Conservation (phyloP, 352 stramenopile species). For the Phytophthora pseudosyringae region DNA sequence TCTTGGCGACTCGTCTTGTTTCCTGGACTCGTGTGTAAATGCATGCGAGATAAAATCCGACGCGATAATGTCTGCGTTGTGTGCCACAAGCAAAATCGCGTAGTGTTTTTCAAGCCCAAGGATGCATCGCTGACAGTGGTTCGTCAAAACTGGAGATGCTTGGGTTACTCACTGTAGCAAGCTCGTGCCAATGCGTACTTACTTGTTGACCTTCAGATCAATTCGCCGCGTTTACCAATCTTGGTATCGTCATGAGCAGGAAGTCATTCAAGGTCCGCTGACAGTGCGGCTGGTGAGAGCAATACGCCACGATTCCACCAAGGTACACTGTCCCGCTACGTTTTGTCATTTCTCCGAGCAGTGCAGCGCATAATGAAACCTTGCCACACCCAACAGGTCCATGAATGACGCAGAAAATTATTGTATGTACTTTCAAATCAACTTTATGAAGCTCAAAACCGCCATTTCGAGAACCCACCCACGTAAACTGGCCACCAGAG, state of each 20-base stretch:
- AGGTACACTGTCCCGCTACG: slow-evolving; percentile 45
- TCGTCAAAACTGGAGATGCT: background rate
- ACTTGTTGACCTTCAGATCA: slow-evolving; percentile 59
- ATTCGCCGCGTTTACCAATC: slow-evolving; percentile 65
- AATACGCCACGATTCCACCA: slow-evolving; percentile 69
- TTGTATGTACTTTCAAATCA: slow-evolving; percentile 67
- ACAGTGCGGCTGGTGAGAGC: slow-evolving; percentile 84
- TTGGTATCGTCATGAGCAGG: slow-evolving; percentile 76
- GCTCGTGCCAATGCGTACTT: too few species aligned
- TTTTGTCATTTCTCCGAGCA: slow-evolving; percentile 90
- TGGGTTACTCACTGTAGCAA: too few species aligned
- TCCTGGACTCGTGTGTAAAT: background rate
- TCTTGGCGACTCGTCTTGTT: background rate
- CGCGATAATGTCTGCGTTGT: background rate
- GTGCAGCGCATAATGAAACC: slow-evolving; percentile 58
- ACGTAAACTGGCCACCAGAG: slow-evolving; percentile 41
- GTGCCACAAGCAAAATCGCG: background rate
- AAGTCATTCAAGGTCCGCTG: slow-evolving; percentile 69
- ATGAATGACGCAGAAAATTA: slow-evolving; percentile 90
- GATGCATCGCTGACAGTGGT: background rate
- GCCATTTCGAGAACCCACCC: slow-evolving; percentile 35
- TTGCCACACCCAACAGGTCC: slow-evolving; percentile 94
- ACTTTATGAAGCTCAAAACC: slow-evolving; percentile 56
- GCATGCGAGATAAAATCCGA: background rate
- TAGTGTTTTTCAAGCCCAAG: background rate